phyloP scores from a whole-genome alignment of 2,329 filamentous ascomycete genomes.

The Colletotrichum lini region DNA sequence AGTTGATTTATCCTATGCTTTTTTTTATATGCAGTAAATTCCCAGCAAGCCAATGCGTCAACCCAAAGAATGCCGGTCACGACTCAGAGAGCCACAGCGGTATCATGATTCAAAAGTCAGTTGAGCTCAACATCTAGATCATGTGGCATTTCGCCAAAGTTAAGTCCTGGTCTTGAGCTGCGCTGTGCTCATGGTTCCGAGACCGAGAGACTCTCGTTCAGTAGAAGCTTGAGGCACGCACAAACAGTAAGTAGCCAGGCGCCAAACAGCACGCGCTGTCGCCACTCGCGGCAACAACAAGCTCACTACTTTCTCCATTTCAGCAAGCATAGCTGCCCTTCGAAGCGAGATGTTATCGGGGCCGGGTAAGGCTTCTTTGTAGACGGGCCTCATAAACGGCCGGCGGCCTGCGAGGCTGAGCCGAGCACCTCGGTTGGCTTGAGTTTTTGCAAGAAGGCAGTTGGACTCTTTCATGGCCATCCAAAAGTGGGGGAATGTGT shows the following conservation, averaged over 20 bases:
- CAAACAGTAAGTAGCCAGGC: neutral
- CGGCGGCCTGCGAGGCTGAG: conserved; percentile 3
- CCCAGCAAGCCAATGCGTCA: no score
- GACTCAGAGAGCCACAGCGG: no score
- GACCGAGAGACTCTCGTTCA: no score
- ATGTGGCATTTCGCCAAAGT: neutral
- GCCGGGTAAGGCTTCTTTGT: no score
- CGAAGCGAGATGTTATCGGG: no score
- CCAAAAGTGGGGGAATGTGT: neutral
- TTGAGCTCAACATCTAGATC: neutral
- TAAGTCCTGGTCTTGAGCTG: neutral
- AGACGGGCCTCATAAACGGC: neutral
- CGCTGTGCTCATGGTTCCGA: neutral
- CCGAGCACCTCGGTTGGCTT: no score
- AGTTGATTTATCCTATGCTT: neutral
- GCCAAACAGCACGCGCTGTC: neutral
- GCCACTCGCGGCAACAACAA: neutral
- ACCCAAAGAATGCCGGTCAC: no score
- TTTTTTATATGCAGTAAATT: neutral
- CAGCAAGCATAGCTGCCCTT: neutral
- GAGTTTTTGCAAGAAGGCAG: neutral
- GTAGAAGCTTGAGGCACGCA: neutral
- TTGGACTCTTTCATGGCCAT: neutral
- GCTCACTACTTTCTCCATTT: neutral
- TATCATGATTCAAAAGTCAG: neutral